Evolutionary conservation across 495 filamentous ascomycete species (phyloP).

Genomic region (Neurospora discreta): DNA sequence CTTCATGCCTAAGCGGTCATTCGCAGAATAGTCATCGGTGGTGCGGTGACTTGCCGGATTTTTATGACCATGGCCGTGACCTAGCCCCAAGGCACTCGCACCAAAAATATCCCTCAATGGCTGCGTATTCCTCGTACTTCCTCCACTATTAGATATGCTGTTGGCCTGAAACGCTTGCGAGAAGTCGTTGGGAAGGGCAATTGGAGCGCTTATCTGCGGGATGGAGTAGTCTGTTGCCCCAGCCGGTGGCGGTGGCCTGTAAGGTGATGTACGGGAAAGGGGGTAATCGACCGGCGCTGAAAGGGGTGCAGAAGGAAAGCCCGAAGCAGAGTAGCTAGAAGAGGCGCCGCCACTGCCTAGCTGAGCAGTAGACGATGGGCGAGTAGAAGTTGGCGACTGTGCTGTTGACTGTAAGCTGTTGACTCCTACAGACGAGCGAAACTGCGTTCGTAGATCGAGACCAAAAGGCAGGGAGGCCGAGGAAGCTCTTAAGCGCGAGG

Average conservation of each 20-base stretch:
- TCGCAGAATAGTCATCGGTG: slow-evolving; percentile 25
- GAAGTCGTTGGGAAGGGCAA: slow-evolving; percentile 42
- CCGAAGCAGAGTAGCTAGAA: slow-evolving; percentile 31
- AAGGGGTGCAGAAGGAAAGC: slow-evolving; percentile 43
- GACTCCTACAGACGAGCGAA: slow-evolving; percentile 30
- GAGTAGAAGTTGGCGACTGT: slow-evolving; percentile 26
- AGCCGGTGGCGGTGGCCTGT: slow-evolving; percentile 15
- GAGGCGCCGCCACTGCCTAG: slow-evolving; percentile 25
- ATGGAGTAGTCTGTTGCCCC: slow-evolving; percentile 38
- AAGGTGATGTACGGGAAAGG: slow-evolving; percentile 35
- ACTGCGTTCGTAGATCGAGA: slow-evolving; percentile 38
- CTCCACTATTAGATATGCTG: slow-evolving; percentile 29
- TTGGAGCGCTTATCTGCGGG: slow-evolving; percentile 45
- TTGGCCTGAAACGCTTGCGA: slow-evolving; percentile 38
- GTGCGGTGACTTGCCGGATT: slow-evolving; percentile 19
- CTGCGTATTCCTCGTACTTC: slow-evolving; percentile 23
- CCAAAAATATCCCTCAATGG: slow-evolving; percentile 36
- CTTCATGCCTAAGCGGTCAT: slow-evolving; percentile 35
- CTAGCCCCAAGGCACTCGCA: slow-evolving; percentile 23
- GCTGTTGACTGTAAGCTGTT: slow-evolving; percentile 26
- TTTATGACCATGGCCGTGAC: slow-evolving; percentile 26
- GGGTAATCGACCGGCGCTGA: slow-evolving; percentile 43
- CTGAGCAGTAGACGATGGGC: slow-evolving; percentile 28
- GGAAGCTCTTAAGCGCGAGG: slow-evolving; percentile 35
- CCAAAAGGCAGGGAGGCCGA: slow-evolving; percentile 37